These are phyloP conservation scores for Cetradonia linearis DNA, from an alignment of 495 filamentous ascomycete species.

Conservation along the genomic window DNA sequence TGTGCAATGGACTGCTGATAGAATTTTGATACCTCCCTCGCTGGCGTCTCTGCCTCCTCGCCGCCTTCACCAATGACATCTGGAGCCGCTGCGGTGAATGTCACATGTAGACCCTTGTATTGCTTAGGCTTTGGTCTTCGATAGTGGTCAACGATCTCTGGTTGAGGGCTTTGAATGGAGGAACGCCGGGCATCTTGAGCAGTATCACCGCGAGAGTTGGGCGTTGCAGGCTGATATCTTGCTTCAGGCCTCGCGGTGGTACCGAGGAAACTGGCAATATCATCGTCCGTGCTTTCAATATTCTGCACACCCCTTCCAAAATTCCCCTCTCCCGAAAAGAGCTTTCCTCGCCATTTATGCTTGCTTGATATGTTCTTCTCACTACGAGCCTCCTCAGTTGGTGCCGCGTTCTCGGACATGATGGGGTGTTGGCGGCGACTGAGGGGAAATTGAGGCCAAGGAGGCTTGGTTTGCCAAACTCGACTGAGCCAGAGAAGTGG, in stretches of 20 bases:
- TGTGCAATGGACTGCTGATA: slow-evolving; percentile 32
- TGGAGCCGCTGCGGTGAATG: slow-evolving; percentile 55
- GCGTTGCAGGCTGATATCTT: slow-evolving; percentile 22
- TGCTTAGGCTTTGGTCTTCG: slow-evolving; percentile 30
- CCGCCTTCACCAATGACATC: slow-evolving; percentile 81
- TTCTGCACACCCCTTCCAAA: slow-evolving; percentile 27
- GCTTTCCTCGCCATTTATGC: slow-evolving; percentile 39
- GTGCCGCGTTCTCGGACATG: slow-evolving; percentile 10
- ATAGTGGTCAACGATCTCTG: slow-evolving; percentile 22
- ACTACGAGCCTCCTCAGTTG: slow-evolving; percentile 18
- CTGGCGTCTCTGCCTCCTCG: slow-evolving; percentile 63
- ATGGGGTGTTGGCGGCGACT: not conserved
- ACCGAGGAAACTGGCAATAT: slow-evolving; percentile 40
- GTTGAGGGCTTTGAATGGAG: slow-evolving; percentile 26
- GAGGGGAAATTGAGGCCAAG: not conserved
- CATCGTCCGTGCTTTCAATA: slow-evolving; percentile 29
- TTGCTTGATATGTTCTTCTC: slow-evolving; percentile 35
- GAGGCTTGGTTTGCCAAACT: not conserved
- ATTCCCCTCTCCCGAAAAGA: slow-evolving; percentile 36
- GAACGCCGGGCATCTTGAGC: slow-evolving; percentile 20
- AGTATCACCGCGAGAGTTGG: slow-evolving; percentile 12
- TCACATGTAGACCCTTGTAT: slow-evolving; percentile 58
- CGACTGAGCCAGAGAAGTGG: not conserved
- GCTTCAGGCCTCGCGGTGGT: slow-evolving; percentile 18
- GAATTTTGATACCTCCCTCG: slow-evolving; percentile 52